phyloP scores from a whole-genome alignment of 768 basidiomycete genomes.

The Udeniomyces megalosporus region DNA sequence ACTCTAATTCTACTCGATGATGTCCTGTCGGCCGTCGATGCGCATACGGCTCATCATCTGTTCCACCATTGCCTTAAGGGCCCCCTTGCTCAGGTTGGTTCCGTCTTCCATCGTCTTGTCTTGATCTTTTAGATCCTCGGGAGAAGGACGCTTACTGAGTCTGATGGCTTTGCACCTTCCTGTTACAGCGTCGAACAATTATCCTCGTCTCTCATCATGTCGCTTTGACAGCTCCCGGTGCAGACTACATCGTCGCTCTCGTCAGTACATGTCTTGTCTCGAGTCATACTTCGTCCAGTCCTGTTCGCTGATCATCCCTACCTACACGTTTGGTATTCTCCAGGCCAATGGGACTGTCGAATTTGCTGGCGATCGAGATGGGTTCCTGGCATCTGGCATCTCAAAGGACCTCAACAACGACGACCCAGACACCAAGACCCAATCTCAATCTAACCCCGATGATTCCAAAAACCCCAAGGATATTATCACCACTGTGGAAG shows the following conservation, averaged over 20 bases:
- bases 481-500: background rate
- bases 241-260: conserved; percentile 45
- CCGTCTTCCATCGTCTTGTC: too few species aligned
- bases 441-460: conserved; percentile 36
- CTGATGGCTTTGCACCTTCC: too few species aligned
- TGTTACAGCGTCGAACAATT: conserved; percentile 63
- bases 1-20: conserved; percentile 71
- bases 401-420: conserved; percentile 53
- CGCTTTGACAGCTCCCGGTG: conserved; percentile 64
- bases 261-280: background rate
- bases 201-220: conserved; percentile 90
- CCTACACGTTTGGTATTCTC: conserved; percentile 58
- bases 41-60: conserved; percentile 66
- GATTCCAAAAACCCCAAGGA: conserved; percentile 14
- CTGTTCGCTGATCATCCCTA: conserved; percentile 27
- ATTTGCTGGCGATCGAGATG: conserved; percentile 51
- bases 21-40: conserved; percentile 61
- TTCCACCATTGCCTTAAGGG: conserved; percentile 64
- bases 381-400: conserved; percentile 51
- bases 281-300: too few species aligned
- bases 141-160: too few species aligned
- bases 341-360: conserved; percentile 45
- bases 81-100: too few species aligned
- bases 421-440: conserved; percentile 20
- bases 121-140: too few species aligned